Percentiles rank a stretch among this genome's conserved stretches.
These are phyloP conservation scores for Wallacemonas sp. DNA, from an alignment of 208 protist species.

Conservation along the genomic window DNA sequence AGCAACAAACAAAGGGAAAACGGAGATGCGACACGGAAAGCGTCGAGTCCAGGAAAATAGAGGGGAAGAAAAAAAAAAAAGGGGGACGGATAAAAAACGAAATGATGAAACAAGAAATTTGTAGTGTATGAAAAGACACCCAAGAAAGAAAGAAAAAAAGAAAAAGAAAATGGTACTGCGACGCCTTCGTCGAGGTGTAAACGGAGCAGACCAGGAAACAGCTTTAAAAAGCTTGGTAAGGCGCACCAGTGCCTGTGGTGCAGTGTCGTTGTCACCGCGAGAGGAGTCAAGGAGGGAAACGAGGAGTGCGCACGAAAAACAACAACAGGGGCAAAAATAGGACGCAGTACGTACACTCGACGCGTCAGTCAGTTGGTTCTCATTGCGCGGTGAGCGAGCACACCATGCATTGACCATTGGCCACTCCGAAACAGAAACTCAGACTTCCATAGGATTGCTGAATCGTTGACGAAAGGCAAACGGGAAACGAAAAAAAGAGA, in stretches of 20 bases:
- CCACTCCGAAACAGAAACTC: neutral
- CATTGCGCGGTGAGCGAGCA: neutral
- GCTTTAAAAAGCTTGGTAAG: no score
- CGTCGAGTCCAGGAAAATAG: neutral
- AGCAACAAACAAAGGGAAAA: conserved; percentile 7
- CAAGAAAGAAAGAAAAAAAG: neutral
- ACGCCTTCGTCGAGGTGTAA: neutral
- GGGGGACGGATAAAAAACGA: neutral
- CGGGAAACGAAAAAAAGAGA: neutral
- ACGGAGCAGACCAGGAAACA: neutral
- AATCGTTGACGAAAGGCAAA: neutral
- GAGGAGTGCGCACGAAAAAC: neutral
- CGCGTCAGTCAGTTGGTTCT: no score
- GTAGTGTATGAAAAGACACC: neutral
- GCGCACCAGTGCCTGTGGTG: neutral
- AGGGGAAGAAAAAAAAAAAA: neutral
- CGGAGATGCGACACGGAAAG: neutral
- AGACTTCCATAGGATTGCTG: neutral
- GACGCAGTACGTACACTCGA: no score
- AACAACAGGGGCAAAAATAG: no score
- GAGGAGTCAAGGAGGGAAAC: neutral
- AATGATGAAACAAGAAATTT: conserved; percentile 2
- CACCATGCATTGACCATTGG: neutral
- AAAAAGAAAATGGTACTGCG: no score
- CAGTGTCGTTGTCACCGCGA: neutral